Evolutionary conservation across 2,329 filamentous ascomycete species (phyloP).

Genomic region (Coniella vitis): DNA sequence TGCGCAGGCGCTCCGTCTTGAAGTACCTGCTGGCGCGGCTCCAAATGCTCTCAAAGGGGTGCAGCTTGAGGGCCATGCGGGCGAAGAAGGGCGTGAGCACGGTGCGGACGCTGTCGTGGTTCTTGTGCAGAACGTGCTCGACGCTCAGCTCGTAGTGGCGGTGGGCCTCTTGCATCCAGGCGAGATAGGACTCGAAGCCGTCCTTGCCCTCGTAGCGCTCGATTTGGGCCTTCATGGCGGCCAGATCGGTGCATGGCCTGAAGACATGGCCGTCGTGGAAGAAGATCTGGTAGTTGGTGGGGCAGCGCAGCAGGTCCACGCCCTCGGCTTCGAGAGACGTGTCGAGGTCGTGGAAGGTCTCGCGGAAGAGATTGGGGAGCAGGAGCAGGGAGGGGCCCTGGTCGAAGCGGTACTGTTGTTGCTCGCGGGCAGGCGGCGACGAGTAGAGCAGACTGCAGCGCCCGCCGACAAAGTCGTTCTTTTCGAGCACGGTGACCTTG

Average conservation of each 20-base stretch:
- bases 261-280: constrained; percentile 62
- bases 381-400: constrained; percentile 70
- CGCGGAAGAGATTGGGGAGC: constrained; percentile 62
- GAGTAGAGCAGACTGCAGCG: constrained; percentile 58
- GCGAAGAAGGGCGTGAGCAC: constrained; percentile 55
- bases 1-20: constrained; percentile 58
- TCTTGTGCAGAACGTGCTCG: constrained; percentile 57
- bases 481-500: constrained; percentile 69
- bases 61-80: constrained; percentile 50
- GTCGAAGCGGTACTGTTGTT: constrained; percentile 55
- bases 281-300: constrained; percentile 70
- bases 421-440: not conserved
- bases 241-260: constrained; percentile 58
- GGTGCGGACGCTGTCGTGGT: constrained; percentile 55
- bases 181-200: constrained; percentile 63
- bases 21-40: constrained; percentile 60
- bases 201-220: constrained; percentile 67
- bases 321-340: constrained; percentile 60
- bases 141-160: constrained; percentile 64
- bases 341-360: constrained; percentile 62
- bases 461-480: constrained; percentile 66
- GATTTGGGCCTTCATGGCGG: constrained; percentile 64
- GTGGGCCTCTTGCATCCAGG: constrained; percentile 61
- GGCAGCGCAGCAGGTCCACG: constrained; percentile 63
- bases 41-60: constrained; percentile 68